Evolutionary conservation across 352 stramenopile genomes (phyloP).

Genomic region (Phytophthora cryptogea): DNA sequence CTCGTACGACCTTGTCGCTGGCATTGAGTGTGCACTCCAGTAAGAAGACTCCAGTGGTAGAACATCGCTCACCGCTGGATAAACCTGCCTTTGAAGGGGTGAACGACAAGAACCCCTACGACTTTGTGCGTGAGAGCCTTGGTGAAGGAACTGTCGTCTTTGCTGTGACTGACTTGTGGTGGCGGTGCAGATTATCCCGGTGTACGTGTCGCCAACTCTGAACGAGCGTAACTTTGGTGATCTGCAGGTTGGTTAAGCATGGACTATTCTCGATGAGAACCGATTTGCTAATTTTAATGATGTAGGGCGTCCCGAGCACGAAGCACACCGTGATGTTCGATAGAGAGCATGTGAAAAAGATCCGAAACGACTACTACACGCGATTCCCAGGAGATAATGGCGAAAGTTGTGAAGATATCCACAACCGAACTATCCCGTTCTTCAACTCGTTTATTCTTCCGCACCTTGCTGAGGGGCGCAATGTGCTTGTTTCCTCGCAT

Average conservation of each 20-base stretch:
- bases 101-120: slow-evolving; percentile 77
- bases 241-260: slow-evolving; percentile 44
- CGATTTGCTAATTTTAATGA: not conserved
- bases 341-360: slow-evolving; percentile 73
- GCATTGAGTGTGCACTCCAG: slow-evolving; percentile 82
- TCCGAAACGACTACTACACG: slow-evolving; percentile 81
- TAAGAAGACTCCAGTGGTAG: slow-evolving; percentile 80
- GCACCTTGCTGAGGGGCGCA: slow-evolving; percentile 70
- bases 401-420: slow-evolving; percentile 83
- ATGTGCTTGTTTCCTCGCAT: slow-evolving; percentile 81
- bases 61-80: slow-evolving; percentile 76
- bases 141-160: not conserved
- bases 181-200: slow-evolving; percentile 60
- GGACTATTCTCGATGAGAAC: no score
- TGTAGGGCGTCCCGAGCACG: slow-evolving; percentile 70
- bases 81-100: slow-evolving; percentile 69
- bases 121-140: slow-evolving; percentile 58
- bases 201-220: slow-evolving; percentile 79
- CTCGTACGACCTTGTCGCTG: slow-evolving; percentile 74
- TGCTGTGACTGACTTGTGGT: slow-evolving; percentile 13
- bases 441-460: slow-evolving; percentile 80
- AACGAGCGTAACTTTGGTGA: slow-evolving; percentile 89
- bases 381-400: slow-evolving; percentile 81
- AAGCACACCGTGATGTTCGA: slow-evolving; percentile 77
- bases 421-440: slow-evolving; percentile 77